Base-by-base conservation (phyloP, 1,139 yeast genomes). In the Taiozyma sp. region DNA sequence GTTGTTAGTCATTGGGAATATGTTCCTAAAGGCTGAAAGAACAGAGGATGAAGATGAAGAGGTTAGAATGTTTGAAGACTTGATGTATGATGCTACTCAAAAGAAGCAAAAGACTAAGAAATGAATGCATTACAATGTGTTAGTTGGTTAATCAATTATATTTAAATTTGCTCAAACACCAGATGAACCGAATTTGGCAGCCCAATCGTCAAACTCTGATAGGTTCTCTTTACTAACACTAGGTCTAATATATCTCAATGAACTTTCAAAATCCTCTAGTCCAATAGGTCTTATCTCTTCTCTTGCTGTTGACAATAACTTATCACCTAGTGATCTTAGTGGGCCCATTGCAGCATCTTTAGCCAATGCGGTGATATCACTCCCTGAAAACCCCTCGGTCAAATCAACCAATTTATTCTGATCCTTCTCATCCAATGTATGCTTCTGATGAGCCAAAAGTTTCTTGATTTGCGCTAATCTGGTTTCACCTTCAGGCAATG, bases 331-430 rank as follows among this genome's bases (percentile, higher is more conserved):
- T 34, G 92, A 85, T 58, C 99, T 75, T 51, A 95, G 72, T 1
- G 99, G 99, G 0, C 98, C 97, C 97, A 93, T 92, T 2, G 99
- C 99, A 3, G 97, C 96, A 68, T 93, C 99, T 67, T 93, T 93
- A 2, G 98, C 97, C 58, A 93, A 72, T 0, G 98, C 96, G 1
- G 98, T 93, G 51, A 93, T 81, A 69, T 93, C 99, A 59, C 96
- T 85, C 3, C 99, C 99, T 47, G 96, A 85, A 67, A 86, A 91
- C 2, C 96, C 96, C 48, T 83, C 86, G 2, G 91, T 91, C 61
- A 81, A 70, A 14, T 72, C 73, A 43, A 89, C 78, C 32, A 93
- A 74, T 50, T 73, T 74, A 4, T 74, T 75, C 57, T 84, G 78
- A 55, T 92, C 97, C 12, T 69, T 76, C 1, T 80, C 87, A 30